Conservation (phyloP, 2,329 filamentous ascomycete genomes). For the Exophiala sideris region DNA sequence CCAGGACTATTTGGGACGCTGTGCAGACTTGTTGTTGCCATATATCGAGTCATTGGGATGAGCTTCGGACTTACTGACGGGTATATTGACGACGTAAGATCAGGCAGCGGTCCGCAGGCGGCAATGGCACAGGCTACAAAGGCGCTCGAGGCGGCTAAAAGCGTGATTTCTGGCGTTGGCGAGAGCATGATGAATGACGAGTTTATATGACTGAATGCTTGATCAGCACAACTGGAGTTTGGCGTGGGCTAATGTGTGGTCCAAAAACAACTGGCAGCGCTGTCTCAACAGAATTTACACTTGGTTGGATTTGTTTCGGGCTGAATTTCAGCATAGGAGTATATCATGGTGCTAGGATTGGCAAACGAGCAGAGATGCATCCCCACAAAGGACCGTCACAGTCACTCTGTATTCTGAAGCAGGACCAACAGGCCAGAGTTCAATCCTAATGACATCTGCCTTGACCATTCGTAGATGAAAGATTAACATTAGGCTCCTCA, state of each 20-base stretch:
- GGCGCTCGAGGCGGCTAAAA: conserved; percentile 5
- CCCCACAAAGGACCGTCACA: too few species aligned
- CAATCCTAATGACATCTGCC: background rate
- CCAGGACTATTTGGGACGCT: conserved; percentile 2
- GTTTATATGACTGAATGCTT: conserved; percentile 21
- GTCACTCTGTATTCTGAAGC: background rate
- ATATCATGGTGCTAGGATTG: too few species aligned
- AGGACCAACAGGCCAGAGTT: background rate
- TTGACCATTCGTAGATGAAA: background rate
- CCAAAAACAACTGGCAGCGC: background rate
- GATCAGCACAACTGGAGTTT: background rate
- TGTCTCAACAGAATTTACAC: too few species aligned
- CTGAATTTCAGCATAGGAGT: too few species aligned
- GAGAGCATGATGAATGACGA: conserved; percentile 29
- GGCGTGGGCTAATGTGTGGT: background rate
- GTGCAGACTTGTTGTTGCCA: conserved; percentile 15
- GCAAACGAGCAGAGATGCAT: too few species aligned
- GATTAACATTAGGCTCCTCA: background rate
- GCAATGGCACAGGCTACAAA: conserved; percentile 3
- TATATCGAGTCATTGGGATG: conserved; percentile 22
- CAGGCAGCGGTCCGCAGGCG: conserved; percentile 12
- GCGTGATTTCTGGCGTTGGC: conserved; percentile 7
- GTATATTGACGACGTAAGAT: conserved; percentile 37
- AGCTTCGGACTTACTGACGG: conserved; percentile 41
- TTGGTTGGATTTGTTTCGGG: too few species aligned